Conservation (phyloP, 176 grass and related monocot genomes). For the Typha latifolia region DNA sequence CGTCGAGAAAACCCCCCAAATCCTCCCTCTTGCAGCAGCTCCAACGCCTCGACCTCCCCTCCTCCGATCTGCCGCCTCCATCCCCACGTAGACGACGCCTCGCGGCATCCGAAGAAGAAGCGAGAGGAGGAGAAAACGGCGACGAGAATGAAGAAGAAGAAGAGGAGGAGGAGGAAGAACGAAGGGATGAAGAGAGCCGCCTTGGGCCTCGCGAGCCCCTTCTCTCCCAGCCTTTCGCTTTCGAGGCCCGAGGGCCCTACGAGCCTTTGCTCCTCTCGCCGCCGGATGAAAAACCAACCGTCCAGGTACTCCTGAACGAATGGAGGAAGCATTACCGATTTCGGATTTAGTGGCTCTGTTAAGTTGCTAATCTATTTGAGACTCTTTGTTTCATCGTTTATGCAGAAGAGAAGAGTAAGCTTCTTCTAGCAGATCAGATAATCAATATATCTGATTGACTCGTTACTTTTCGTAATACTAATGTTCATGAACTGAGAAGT, state of each 20-base stretch:
- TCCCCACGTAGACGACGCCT: conserved; percentile 8
- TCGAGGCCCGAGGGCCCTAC: conserved; percentile 47
- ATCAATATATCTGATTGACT: too few species aligned
- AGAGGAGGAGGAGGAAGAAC: background rate
- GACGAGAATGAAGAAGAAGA: conserved; percentile 2
- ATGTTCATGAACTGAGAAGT: too few species aligned
- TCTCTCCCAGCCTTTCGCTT: conserved; percentile 20
- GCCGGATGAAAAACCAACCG: conserved; percentile 37
- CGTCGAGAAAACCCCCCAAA: conserved; percentile 24
- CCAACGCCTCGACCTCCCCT: conserved; percentile 16
- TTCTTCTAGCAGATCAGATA: too few species aligned
- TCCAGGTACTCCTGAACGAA: conserved; percentile 40
- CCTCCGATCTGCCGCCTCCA: background rate
- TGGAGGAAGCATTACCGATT: too few species aligned
- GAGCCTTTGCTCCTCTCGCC: conserved; percentile 69
- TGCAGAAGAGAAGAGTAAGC: too few species aligned
- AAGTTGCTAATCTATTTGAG: too few species aligned
- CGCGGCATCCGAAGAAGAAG: background rate
- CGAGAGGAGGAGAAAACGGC: background rate
- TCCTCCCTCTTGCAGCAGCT: conserved; percentile 30
- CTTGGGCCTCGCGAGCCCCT: conserved; percentile 18
- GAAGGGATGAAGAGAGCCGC: conserved; percentile 5
- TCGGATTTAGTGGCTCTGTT: too few species aligned
- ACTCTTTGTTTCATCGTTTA: too few species aligned
- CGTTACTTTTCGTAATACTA: too few species aligned